Conservation (phyloP, 2,329 filamentous ascomycete species). For the Botryosphaeria dothidea region DNA sequence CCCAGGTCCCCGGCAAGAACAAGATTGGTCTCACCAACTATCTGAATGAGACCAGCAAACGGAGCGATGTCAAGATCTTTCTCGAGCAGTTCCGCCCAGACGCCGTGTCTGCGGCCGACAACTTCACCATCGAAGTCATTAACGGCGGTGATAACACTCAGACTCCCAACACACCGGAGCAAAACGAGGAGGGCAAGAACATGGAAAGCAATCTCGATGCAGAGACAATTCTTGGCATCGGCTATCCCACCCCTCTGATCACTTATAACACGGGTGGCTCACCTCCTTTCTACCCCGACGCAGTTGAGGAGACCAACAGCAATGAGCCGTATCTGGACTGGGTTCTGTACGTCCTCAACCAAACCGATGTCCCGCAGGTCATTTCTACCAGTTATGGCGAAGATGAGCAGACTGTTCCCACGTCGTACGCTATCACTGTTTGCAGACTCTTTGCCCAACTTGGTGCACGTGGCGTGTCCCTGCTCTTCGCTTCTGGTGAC, state of each 20-base stretch:
- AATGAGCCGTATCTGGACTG: conserved; percentile 71
- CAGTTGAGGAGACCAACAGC: conserved; percentile 49
- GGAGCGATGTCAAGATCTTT: conserved; percentile 26
- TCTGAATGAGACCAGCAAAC: conserved; percentile 48
- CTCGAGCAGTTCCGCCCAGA: conserved; percentile 21
- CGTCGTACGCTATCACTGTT: conserved; percentile 60
- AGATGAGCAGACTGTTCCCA: conserved; percentile 64
- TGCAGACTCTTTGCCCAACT: conserved; percentile 67
- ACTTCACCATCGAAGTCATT: conserved; percentile 22
- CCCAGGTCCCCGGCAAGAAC: conserved; percentile 46
- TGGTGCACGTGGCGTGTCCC: conserved; percentile 65
- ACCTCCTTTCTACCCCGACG: conserved; percentile 53
- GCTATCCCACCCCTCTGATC: conserved; percentile 54
- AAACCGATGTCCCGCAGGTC: conserved; percentile 61
- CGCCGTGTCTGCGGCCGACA: conserved; percentile 17
- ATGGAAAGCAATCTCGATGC: conserved; percentile 46
- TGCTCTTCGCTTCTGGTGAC: conserved; percentile 67
- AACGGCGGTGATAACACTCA: conserved; percentile 18
- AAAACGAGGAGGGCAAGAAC: conserved; percentile 19
- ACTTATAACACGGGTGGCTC: conserved; percentile 63
- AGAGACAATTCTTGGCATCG: conserved; percentile 60
- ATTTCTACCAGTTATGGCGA: conserved; percentile 69
- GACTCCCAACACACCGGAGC: conserved; percentile 18
- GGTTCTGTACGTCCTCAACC: conserved; percentile 55
- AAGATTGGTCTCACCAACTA: conserved; percentile 52